Base-by-base conservation (phyloP, 1,284 basidiomycete species). In the Testicularia cyperi region DNA sequence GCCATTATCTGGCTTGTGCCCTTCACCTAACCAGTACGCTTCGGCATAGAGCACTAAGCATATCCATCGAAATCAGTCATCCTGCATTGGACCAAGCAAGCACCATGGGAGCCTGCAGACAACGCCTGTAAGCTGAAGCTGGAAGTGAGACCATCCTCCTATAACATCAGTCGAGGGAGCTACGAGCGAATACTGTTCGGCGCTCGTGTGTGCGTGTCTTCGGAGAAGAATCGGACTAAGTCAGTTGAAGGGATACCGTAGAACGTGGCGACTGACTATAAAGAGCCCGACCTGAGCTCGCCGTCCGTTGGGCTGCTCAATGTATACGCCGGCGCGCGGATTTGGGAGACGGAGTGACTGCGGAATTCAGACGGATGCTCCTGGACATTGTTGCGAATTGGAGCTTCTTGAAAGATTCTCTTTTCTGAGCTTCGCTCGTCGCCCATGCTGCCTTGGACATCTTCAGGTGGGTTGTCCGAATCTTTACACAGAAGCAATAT, bases 361-460 rank as follows among this genome's bases (percentile, higher is more conserved):
- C 53, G 0, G 45, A 40, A 1, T 56, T 49, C 16, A 23, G 57
- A 9, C 54, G 57, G 57, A 61, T 68, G 72, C 34, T 74, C 29
- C 55, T 74, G 2, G 70, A 69, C 0, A 44, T 71, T 14, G 70
- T 70, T 13, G 68, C 55, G 28, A 73, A 74, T 37, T 68, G 71
- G 44, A 64, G 52, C 23, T 33, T 39, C 2, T 4, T 62, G 26
- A 43, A 63, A 3, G 72, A 74, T 40, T 27, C 46, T 7, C n/a
- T 70, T 6, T 41, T 74, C 14, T 73, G 67, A 64, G 44, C 48
- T 0, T 27, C 62, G 5, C 18, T 74, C 0, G 52, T 30, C 1
- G 29, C 45, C 20, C 72, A 74, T 42, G 7, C 68, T 16, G 13
- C 38, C 6, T 28, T 67, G 0, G 64, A 62, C 2, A 5, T 46